phyloP scores from a whole-genome alignment of 495 filamentous ascomycete species.

The Wilcoxina mikolae region DNA sequence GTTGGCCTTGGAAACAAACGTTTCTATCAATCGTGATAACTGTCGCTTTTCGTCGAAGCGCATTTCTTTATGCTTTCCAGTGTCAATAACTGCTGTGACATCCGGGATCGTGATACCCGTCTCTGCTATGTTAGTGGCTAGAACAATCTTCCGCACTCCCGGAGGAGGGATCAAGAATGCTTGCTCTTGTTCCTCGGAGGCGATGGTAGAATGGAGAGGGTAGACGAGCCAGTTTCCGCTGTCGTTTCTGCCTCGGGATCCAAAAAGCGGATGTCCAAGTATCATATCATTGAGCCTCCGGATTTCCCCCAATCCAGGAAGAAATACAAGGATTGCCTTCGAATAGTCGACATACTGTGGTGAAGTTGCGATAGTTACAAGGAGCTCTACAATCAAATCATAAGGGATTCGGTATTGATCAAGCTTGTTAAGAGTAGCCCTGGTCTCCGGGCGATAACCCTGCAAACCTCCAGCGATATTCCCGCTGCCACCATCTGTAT shows the following conservation, averaged over 20 bases:
- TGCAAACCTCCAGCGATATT: slow-evolving; percentile 37
- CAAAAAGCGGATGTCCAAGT: slow-evolving; percentile 52
- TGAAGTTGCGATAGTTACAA: slow-evolving; percentile 54
- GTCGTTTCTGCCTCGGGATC: slow-evolving; percentile 24
- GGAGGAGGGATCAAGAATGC: slow-evolving; percentile 73
- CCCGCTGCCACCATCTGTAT: slow-evolving; percentile 31
- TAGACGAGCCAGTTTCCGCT: slow-evolving; percentile 56
- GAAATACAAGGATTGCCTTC: slow-evolving; percentile 82
- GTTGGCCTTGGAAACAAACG: slow-evolving; percentile 86
- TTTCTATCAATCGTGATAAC: slow-evolving; percentile 73
- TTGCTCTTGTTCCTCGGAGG: slow-evolving; percentile 88
- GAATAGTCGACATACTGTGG: slow-evolving; percentile 54
- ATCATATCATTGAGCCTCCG: slow-evolving; percentile 72
- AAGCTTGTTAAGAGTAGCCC: slow-evolving; percentile 53
- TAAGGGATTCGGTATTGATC: slow-evolving; percentile 82
- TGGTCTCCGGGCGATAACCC: slow-evolving; percentile 58
- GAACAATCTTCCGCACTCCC: slow-evolving; percentile 74
- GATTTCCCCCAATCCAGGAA: slow-evolving; percentile 90
- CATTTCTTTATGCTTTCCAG: slow-evolving; percentile 95
- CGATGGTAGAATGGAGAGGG: slow-evolving; percentile 81
- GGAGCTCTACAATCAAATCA: slow-evolving; percentile 58
- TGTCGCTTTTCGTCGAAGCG: slow-evolving; percentile 81
- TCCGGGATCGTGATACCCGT: slow-evolving; percentile 96
- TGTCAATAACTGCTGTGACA: slow-evolving; percentile 87
- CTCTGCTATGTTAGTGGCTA: slow-evolving; percentile 93